phyloP scores from a whole-genome alignment of 805 yeast species.

The Candida glaebosa region DNA sequence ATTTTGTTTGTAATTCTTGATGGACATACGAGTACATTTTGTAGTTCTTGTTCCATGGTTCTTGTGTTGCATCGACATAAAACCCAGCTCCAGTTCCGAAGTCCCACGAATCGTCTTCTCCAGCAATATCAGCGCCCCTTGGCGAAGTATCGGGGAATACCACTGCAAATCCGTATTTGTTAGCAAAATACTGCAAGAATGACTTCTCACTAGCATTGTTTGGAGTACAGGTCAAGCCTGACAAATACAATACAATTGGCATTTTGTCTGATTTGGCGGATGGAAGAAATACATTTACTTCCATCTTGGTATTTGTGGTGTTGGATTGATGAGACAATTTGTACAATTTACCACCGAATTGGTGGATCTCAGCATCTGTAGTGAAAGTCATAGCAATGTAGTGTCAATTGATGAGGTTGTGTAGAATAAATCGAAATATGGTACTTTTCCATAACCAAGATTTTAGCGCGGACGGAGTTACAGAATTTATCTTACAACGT shows the following conservation, averaged over 20 bases:
- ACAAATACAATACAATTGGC: slow-evolving; percentile 76
- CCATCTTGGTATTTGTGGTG: slow-evolving; percentile 69
- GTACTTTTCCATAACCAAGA: not conserved
- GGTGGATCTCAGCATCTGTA: slow-evolving; percentile 49
- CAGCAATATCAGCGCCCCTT: slow-evolving; percentile 71
- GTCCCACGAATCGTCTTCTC: slow-evolving; percentile 84
- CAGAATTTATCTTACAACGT: not conserved
- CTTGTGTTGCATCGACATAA: slow-evolving; percentile 78
- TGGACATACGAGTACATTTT: slow-evolving; percentile 84
- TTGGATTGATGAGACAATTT: slow-evolving; percentile 74
- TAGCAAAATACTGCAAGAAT: slow-evolving; percentile 75
- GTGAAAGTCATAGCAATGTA: slow-evolving; percentile 44
- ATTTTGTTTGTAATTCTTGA: slow-evolving; percentile 59
- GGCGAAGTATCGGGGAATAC: slow-evolving; percentile 98
- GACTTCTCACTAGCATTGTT: slow-evolving; percentile 94
- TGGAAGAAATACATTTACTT: slow-evolving; percentile 81
- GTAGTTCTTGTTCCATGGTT: slow-evolving; percentile 70
- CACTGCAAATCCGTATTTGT: slow-evolving; percentile 77
- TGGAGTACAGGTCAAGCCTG: slow-evolving; percentile 93
- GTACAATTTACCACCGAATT: slow-evolving; percentile 71
- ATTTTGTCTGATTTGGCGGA: slow-evolving; percentile 35
- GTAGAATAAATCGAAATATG: not conserved
- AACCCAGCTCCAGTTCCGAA: slow-evolving; percentile 96
- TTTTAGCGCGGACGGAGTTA: too few species aligned
- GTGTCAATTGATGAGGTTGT: not conserved